Conservation (phyloP, 2,329 filamentous ascomycete species). For the Colletotrichum eremochloae region DNA sequence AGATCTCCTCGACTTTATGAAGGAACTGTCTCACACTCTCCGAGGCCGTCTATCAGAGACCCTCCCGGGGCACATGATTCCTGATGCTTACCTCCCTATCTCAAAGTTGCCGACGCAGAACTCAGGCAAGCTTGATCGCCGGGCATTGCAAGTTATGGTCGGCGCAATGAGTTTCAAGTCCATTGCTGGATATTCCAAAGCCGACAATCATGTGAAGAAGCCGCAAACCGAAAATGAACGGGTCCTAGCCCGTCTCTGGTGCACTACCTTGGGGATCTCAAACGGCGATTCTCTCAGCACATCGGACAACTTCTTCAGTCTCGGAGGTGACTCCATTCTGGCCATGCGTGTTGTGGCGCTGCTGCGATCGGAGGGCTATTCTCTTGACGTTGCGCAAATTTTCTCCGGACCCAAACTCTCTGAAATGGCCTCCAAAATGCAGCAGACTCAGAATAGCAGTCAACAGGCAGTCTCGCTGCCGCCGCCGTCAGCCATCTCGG, state of each 20-base stretch:
- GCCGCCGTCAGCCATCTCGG: neutral
- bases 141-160: neutral
- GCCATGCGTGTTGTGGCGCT: conserved; percentile 47
- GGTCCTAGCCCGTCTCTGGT: conserved; percentile 31
- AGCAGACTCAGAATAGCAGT: neutral
- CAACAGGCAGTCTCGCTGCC: neutral
- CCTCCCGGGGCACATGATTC: conserved; percentile 24
- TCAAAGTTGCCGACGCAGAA: neutral
- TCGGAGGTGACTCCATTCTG: conserved; percentile 45
- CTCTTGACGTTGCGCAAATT: conserved; percentile 37
- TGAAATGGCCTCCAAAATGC: conserved; percentile 34
- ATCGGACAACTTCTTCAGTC: conserved; percentile 43
- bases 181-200: conserved; percentile 2
- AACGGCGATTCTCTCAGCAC: conserved; percentile 2
- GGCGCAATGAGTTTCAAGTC: conserved; percentile 22
- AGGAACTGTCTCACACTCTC: neutral
- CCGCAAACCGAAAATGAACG: conserved; percentile 5
- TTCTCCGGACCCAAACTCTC: conserved; percentile 37
- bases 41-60: conserved; percentile 1
- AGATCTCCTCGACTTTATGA: conserved; percentile 8
- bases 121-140: conserved; percentile 29
- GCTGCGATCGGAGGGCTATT: conserved; percentile 41
- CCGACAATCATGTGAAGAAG: neutral
- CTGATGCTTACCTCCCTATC: conserved; percentile 20
- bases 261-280: conserved; percentile 24